Evolutionary conservation across 192 early-diverging fungal genomes (phyloP).

Genomic region (Podila horticola): DNA sequence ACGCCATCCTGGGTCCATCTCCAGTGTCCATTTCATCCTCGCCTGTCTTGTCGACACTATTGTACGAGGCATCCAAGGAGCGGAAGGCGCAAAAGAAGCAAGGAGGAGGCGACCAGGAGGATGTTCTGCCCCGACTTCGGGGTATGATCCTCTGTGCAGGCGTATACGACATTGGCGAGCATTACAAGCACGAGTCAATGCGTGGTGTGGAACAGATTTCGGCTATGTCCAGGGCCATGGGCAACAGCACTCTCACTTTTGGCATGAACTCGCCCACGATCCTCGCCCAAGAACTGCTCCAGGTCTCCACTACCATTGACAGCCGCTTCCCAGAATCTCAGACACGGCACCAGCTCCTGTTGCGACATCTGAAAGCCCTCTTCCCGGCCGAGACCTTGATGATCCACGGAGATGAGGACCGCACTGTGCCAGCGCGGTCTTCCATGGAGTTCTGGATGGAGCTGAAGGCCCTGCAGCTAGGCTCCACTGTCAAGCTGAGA

Average conservation of each 20-base stretch:
- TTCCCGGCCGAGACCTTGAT: slow-evolving; percentile 36
- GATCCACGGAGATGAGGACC: slow-evolving; percentile 39
- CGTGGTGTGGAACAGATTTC: slow-evolving; percentile 64
- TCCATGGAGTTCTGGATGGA: slow-evolving; percentile 17
- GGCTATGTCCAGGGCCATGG: slow-evolving; percentile 64
- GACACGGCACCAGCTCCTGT: not conserved
- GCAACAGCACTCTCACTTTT: slow-evolving; percentile 18
- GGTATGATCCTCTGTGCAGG: slow-evolving; percentile 49
- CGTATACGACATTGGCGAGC: slow-evolving; percentile 56
- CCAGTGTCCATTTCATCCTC: not conserved
- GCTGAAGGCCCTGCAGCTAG: slow-evolving; percentile 12
- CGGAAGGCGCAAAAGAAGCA: not conserved
- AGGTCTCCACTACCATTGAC: not conserved
- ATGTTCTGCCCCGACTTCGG: slow-evolving; percentile 5
- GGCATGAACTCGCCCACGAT: slow-evolving; percentile 16
- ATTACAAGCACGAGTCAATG: slow-evolving; percentile 55
- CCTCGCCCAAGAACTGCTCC: slow-evolving; percentile 10
- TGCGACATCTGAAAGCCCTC: slow-evolving; percentile 6
- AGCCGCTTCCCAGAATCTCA: slow-evolving; percentile 12
- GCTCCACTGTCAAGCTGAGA: slow-evolving; percentile 15
- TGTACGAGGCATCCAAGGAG: not conserved
- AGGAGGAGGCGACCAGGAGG: not conserved
- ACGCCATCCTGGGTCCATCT: not conserved
- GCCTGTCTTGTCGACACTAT: slow-evolving; percentile 5
- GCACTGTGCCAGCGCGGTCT: slow-evolving; percentile 19